These are phyloP conservation scores for Myriosclerotinia scirpicola DNA, from an alignment of 2,329 filamentous ascomycete genomes.

Conservation along the genomic window DNA sequence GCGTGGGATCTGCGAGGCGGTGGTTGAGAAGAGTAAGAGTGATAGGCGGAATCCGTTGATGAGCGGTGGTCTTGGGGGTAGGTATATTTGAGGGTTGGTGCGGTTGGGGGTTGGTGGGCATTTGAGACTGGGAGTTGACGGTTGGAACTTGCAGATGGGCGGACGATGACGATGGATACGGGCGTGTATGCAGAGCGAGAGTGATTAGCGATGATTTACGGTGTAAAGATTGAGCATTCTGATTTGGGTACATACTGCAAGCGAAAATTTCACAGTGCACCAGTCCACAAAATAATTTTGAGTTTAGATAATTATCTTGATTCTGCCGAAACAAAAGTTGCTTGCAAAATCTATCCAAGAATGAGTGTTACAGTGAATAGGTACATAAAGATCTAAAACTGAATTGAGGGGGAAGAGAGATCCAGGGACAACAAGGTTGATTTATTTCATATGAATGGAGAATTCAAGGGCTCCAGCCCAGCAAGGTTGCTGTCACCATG, in stretches of 20 bases:
- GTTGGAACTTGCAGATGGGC: too few relatives aligned
- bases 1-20: background rate
- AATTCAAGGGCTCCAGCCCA: background rate
- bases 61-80: background rate
- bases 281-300: background rate
- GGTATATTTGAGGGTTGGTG: background rate
- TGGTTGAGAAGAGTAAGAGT: background rate
- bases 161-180: too few relatives aligned
- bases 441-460: background rate
- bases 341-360: background rate
- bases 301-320: too few relatives aligned
- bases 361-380: background rate
- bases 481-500: background rate
- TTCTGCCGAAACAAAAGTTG: background rate
- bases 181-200: background rate
- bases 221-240: too few relatives aligned
- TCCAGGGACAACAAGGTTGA: too few relatives aligned
- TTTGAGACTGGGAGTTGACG: background rate
- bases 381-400: background rate
- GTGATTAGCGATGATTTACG: background rate
- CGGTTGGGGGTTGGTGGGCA: background rate
- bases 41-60: background rate
- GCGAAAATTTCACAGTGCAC: too few relatives aligned
- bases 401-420: too few relatives aligned
- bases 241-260: too few relatives aligned